phyloP scores from a whole-genome alignment of 1,284 basidiomycete species.

The Sporisorium iseilematis-ciliati region DNA sequence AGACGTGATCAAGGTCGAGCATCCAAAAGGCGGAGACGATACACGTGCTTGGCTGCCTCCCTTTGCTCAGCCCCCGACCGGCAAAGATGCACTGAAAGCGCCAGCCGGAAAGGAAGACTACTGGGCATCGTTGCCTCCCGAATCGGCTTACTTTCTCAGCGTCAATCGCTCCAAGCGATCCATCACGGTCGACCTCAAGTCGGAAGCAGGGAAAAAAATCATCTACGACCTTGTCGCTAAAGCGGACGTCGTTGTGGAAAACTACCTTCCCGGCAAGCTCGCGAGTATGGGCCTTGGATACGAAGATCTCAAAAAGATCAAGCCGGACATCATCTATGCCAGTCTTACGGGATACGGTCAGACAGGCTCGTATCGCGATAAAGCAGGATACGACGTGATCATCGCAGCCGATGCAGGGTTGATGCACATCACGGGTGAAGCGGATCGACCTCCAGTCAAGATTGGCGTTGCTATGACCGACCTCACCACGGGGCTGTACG shows the following conservation, averaged over 20 bases:
- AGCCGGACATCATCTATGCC: conserved; percentile 86
- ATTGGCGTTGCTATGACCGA: conserved; percentile 84
- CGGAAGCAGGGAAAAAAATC: conserved; percentile 81
- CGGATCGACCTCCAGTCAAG: conserved; percentile 86
- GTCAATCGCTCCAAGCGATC: conserved; percentile 88
- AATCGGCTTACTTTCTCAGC: conserved; percentile 91
- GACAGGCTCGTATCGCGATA: conserved; percentile 85
- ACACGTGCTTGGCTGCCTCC: conserved; percentile 75
- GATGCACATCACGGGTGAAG: conserved; percentile 80
- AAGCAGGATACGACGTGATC: conserved; percentile 73
- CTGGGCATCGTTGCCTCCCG: conserved; percentile 77
- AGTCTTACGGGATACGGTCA: conserved; percentile 95
- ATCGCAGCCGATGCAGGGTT: conserved; percentile 65
- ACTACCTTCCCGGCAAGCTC: conserved; percentile 77
- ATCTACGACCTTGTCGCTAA: conserved; percentile 79
- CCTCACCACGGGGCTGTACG: conserved; percentile 90
- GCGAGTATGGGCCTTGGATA: conserved; percentile 86
- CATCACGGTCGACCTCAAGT: conserved; percentile 88
- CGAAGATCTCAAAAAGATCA: conserved; percentile 83
- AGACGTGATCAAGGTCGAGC: conserved; percentile 82
- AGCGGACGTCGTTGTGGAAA: conserved; percentile 80
- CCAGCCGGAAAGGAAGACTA: conserved; percentile 74
- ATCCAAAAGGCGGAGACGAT: conserved; percentile 81
- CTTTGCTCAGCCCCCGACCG: conserved; percentile 42
- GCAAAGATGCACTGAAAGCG: conserved; percentile 38